These are phyloP conservation scores for Eutrema japonicum DNA, from an alignment of 345 rosid genomes.

Conservation along the genomic window DNA sequence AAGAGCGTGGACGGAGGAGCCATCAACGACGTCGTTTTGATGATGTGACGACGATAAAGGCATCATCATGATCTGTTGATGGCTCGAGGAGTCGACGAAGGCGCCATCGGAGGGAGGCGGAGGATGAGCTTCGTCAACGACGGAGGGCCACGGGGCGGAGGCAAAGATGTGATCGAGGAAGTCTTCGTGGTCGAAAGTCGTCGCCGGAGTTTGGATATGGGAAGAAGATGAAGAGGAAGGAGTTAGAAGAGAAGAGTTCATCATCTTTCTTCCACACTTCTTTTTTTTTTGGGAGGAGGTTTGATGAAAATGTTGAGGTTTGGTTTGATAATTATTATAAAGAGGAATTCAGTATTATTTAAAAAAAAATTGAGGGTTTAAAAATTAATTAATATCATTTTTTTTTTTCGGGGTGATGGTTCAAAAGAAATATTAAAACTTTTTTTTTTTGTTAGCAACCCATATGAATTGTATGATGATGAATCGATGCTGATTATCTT, in stretches of 20 bases:
- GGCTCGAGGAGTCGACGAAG: conserved; percentile 58
- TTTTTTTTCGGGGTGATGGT: conserved; percentile 2
- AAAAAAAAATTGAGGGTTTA: background rate
- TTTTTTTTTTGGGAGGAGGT: conserved; percentile 14
- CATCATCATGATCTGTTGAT: conserved; percentile 55
- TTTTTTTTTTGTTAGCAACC: conserved; percentile 13
- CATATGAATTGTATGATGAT: conserved; percentile 13
- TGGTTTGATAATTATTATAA: conserved; percentile 31
- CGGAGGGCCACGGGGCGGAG: conserved; percentile 55
- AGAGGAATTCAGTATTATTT: conserved; percentile 23
- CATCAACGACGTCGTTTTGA: conserved; percentile 40
- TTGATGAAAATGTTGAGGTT: conserved; percentile 37
- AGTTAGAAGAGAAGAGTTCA: conserved; percentile 44
- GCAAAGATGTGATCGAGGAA: conserved; percentile 85
- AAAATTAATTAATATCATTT: background rate
- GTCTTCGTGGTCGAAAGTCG: conserved; percentile 56
- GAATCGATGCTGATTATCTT: conserved; percentile 27
- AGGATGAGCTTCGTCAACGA: conserved; percentile 30
- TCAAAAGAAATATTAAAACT: background rate
- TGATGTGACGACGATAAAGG: conserved; percentile 24
- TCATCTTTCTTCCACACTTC: conserved; percentile 30
- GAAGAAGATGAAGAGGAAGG: conserved; percentile 38
- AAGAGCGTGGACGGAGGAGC: conserved; percentile 44
- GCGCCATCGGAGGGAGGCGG: conserved; percentile 32
- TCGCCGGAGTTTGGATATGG: conserved; percentile 35